These are phyloP conservation scores for Yarrowia yakushimensis DNA, from an alignment of 805 yeast genomes.

Conservation along the genomic window DNA sequence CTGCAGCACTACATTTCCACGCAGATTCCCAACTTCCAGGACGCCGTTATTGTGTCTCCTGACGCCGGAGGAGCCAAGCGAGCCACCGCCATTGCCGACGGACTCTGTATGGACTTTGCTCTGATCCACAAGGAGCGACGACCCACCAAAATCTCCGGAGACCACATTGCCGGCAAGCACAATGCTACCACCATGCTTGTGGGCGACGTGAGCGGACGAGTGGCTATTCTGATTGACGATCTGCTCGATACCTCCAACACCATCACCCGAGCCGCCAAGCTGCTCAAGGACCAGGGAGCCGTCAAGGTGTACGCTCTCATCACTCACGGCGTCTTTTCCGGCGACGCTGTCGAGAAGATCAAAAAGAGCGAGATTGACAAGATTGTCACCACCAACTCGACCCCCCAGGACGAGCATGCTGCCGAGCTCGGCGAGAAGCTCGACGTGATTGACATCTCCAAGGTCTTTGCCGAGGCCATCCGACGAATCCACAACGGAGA, in stretches of 20 bases:
- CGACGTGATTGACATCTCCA: constrained; percentile 81
- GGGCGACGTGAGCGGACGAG: constrained; percentile 84
- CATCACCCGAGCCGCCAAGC: constrained; percentile 84
- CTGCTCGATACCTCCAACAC: constrained; percentile 92
- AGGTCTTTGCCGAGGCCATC: constrained; percentile 89
- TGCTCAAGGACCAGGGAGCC: constrained; percentile 92
- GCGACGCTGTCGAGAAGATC: constrained; percentile 79
- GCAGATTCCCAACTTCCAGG: constrained; percentile 70
- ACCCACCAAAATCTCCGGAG: constrained; percentile 33
- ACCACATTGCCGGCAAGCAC: constrained; percentile 33
- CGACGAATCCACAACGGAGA: constrained; percentile 97
- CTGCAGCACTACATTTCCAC: constrained; percentile 79
- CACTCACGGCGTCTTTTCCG: constrained; percentile 91
- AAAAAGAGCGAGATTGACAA: constrained; percentile 70
- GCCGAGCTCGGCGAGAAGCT: constrained; percentile 54
- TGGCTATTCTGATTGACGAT: constrained; percentile 90
- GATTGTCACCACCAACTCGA: constrained; percentile 83
- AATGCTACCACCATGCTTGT: constrained; percentile 91
- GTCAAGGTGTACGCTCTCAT: constrained; percentile 77
- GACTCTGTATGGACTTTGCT: constrained; percentile 83
- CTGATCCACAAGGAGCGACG: constrained; percentile 91
- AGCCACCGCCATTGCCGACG: constrained; percentile 92
- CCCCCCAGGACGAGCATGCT: constrained; percentile 72
- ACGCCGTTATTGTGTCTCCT: constrained; percentile 91
- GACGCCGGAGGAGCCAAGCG: constrained; percentile 99